Conservation (phyloP, 75 land plant species). For the Larix kaempferi region DNA sequence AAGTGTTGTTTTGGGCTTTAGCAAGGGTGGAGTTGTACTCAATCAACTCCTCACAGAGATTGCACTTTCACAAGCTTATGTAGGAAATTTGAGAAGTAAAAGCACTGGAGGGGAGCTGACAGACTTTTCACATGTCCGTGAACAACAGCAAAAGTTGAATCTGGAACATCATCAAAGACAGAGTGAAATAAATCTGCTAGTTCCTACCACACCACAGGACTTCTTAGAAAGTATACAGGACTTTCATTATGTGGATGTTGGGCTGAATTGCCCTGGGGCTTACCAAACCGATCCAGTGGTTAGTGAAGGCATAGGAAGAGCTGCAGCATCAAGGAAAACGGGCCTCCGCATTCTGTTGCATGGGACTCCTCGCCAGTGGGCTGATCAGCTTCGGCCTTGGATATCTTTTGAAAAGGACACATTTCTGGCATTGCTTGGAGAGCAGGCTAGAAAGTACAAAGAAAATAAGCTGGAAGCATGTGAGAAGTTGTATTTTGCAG, state of each 20-base stretch:
- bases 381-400: constrained; percentile 57
- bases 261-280: constrained; percentile 77
- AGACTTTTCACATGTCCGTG: background rate
- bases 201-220: constrained; percentile 50
- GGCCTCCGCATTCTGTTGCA: constrained; percentile 62
- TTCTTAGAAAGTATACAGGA: constrained; percentile 67
- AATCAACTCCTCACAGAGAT: constrained; percentile 72
- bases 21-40: constrained; percentile 71
- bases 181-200: constrained; percentile 13
- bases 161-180: background rate
- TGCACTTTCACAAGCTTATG: constrained; percentile 16
- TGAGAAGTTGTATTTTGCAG: constrained; percentile 71
- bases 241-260: constrained; percentile 90
- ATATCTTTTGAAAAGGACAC: constrained; percentile 66
- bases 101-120: background rate
- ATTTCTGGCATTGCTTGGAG: constrained; percentile 39
- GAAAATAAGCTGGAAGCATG: constrained; percentile 46
- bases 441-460: constrained; percentile 29
- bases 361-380: constrained; percentile 98
- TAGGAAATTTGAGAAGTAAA: background rate
- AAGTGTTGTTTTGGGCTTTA: constrained; percentile 54
- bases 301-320: constrained; percentile 45
- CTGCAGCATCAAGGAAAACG: constrained; percentile 15
- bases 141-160: background rate
- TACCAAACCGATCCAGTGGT: constrained; percentile 59